phyloP scores from a whole-genome alignment of 768 basidiomycete genomes.

The Leccinum broughii region DNA sequence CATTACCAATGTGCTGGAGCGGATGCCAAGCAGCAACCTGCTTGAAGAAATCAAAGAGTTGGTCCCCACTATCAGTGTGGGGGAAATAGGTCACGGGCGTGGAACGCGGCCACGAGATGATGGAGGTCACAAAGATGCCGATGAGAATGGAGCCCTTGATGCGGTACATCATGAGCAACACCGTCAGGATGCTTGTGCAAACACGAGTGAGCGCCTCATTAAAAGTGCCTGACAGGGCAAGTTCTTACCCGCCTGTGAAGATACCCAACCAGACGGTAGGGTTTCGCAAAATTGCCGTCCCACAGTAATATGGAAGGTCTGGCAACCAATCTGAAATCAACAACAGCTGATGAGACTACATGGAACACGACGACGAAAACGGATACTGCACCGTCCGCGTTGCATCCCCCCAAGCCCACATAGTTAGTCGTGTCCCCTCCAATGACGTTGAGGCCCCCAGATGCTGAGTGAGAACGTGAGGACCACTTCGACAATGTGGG shows the following conservation, averaged over 20 bases:
- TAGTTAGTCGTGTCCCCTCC: slow-evolving; percentile 71
- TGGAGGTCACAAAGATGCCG: slow-evolving; percentile 80
- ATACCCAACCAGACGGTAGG: slow-evolving; percentile 90
- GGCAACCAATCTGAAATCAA: slow-evolving; percentile 41
- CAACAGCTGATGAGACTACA: slow-evolving; percentile 10
- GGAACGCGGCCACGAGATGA: slow-evolving; percentile 86
- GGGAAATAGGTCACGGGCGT: slow-evolving; percentile 84
- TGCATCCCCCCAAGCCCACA: slow-evolving; percentile 78
- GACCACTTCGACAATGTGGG: background rate
- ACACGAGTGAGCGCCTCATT: slow-evolving; percentile 7
- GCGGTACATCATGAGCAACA: slow-evolving; percentile 81
- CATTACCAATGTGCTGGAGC: slow-evolving; percentile 61
- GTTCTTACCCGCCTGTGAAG: slow-evolving; percentile 72
- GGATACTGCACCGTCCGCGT: slow-evolving; percentile 41
- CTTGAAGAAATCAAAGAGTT: slow-evolving; percentile 82
- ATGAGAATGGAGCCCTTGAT: slow-evolving; percentile 81
- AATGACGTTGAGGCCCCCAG: slow-evolving; percentile 70
- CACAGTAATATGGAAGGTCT: slow-evolving; percentile 60
- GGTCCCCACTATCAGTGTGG: slow-evolving; percentile 63
- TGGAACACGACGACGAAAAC: slow-evolving; percentile 3
- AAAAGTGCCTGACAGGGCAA: background rate
- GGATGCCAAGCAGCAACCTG: slow-evolving; percentile 77
- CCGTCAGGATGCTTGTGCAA: slow-evolving; percentile 56
- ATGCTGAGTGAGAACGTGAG: slow-evolving; percentile 39
- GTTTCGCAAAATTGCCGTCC: slow-evolving; percentile 59